These are phyloP conservation scores for Zizania latifolia DNA, from an alignment of 176 grass and related monocot species.

Conservation along the genomic window DNA sequence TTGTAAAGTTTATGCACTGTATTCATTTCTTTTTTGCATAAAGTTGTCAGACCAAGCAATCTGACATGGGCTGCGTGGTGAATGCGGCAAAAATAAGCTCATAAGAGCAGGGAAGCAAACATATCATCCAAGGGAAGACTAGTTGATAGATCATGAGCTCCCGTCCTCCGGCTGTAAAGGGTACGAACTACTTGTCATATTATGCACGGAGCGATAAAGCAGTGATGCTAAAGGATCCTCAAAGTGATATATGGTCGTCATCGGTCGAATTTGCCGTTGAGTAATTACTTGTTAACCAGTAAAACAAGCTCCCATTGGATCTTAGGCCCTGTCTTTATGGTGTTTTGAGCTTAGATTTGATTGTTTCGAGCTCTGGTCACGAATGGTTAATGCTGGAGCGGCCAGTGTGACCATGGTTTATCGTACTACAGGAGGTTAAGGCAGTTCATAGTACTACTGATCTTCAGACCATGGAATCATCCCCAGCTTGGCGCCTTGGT, in stretches of 20 bases:
- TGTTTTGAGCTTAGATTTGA: not conserved
- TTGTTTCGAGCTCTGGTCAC: not conserved
- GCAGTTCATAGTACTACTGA: not conserved
- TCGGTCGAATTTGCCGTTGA: not conserved
- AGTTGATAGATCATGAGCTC: not conserved
- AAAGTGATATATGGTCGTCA: not conserved
- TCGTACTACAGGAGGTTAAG: not conserved
- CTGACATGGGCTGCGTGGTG: not conserved
- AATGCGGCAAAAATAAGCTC: not conserved
- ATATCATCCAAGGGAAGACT: not conserved
- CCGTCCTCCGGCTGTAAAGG: not conserved
- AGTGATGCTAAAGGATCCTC: not conserved
- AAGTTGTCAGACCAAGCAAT: not conserved
- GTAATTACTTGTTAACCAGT: not conserved
- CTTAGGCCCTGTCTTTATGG: not conserved
- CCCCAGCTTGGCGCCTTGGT: not conserved
- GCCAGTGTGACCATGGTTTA: not conserved
- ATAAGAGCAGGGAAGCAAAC: not conserved
- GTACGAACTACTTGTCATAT: constrained; percentile 15
- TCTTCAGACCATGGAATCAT: not conserved
- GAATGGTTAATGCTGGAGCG: not conserved
- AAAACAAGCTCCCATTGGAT: not conserved
- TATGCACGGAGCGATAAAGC: not conserved
- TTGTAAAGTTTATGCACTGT: not conserved
- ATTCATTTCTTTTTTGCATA: not conserved